Evolutionary conservation across 257 asterid species (phyloP).

Genomic region (Nicotiana benthamiana): DNA sequence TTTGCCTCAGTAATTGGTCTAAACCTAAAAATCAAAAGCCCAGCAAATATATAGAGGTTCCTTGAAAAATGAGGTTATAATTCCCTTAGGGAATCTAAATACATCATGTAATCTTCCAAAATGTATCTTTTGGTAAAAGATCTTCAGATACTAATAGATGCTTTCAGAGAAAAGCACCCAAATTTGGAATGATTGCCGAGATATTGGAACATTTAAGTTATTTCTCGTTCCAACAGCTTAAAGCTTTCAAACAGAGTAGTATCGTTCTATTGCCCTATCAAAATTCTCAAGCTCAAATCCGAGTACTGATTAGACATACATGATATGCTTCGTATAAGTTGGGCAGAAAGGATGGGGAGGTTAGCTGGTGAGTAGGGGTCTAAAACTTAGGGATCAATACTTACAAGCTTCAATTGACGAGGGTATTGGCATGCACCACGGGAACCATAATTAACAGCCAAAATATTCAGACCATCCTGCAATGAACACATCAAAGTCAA

Average conservation of each 20-base stretch:
- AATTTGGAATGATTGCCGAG: neutral
- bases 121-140: neutral
- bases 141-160: neutral
- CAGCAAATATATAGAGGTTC: neutral
- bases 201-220: neutral
- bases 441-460: constrained; percentile 90
- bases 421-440: constrained; percentile 86
- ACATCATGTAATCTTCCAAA: neutral
- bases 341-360: neutral
- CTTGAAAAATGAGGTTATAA: neutral
- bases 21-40: neutral
- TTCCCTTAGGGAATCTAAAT: neutral
- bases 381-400: constrained; percentile 11
- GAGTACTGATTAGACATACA: neutral
- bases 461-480: constrained; percentile 83
- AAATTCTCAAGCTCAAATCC: neutral
- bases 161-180: neutral
- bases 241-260: neutral
- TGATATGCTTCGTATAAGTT: neutral
- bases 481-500: constrained; percentile 6
- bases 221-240: neutral
- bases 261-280: neutral
- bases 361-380: neutral
- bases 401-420: constrained; percentile 65
- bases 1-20: neutral